Evolutionary conservation across 2,329 filamentous ascomycete species (phyloP), one percentile per base, ranked within the genome.

Genomic region (Pseudofabraea citricarpa): DNA sequence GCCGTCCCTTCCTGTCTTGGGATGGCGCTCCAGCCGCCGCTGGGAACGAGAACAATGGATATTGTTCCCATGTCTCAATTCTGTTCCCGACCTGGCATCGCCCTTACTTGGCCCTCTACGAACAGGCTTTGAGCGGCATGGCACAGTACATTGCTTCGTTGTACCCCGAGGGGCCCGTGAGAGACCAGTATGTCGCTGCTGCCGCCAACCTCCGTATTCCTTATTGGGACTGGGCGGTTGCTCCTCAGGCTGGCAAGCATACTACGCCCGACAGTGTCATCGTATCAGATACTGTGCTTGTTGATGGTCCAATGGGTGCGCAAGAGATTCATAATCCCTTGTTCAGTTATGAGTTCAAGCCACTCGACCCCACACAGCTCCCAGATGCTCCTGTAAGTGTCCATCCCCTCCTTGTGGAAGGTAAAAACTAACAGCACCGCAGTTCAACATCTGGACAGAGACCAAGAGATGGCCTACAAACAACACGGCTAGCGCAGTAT

Each of bases 391-490:
- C 81, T 3, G 83, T 85, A 64, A 64, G 78, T 48, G 16, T 8
- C 5, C 15, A 6, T 16, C 13, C 15, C 19, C 22, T 29, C 15
- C 7, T 5, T 18, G 3, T 4, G 7, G 18, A 26, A 22, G 12
- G 3, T 15, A 5, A 19, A 8, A 4, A 41, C 33, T 51, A 20
- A 51, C 32, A n/a, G 12, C 41, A 15, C 6, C 33, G 2, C 12
- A 83, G 77, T 77, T 82, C 51, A 74, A 75, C 48, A 54, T 64
- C 20, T 87, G 78, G 77, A 66, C 67, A 7, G 68, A 75, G 44
- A 87, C 83, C 1, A 70, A 82, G 47, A 71, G 83, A 47, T 68
- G 48, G 71, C 84, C 51, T 53, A 64, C 69, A 2, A 62, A 57
- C 20, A 57, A 62, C 37, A 60, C 60, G 36, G 49, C 62, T 1